Evolutionary conservation across 2,329 filamentous ascomycete genomes (phyloP).

Genomic region (Sphaerulina musiva): DNA sequence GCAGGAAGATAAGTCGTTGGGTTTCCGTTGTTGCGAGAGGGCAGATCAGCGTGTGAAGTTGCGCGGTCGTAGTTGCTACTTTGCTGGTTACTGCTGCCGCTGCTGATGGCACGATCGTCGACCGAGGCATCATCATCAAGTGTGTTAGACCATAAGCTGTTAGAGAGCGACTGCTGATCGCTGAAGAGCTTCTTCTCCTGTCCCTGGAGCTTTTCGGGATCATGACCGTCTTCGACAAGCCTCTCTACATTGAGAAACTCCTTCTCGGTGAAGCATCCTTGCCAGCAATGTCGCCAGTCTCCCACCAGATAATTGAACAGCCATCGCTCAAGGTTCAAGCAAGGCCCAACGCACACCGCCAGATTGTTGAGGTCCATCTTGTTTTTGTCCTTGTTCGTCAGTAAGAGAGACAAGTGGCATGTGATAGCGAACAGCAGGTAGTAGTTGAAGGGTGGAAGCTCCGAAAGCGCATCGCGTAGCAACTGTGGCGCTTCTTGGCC

Average conservation of each 20-base stretch:
- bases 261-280: slow-evolving; percentile 86
- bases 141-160: slow-evolving; percentile 15
- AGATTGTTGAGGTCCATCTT: slow-evolving; percentile 97
- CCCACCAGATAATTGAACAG: slow-evolving; percentile 94
- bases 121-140: slow-evolving; percentile 15
- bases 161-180: slow-evolving; percentile 17
- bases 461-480: slow-evolving; percentile 85
- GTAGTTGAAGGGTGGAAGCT: slow-evolving; percentile 93
- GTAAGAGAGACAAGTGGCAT: slow-evolving; percentile 83
- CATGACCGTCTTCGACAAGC: slow-evolving; percentile 23
- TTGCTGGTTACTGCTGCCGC: slow-evolving; percentile 16
- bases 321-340: slow-evolving; percentile 91
- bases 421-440: slow-evolving; percentile 96
- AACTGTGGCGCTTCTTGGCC: slow-evolving; percentile 63
- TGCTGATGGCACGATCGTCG: slow-evolving; percentile 21
- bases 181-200: slow-evolving; percentile 8
- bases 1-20: slow-evolving; percentile 24
- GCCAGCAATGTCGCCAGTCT: slow-evolving; percentile 96
- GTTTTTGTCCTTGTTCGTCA: slow-evolving; percentile 90
- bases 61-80: slow-evolving; percentile 13
- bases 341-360: slow-evolving; percentile 94
- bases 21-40: slow-evolving; percentile 18
- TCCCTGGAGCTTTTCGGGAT: slow-evolving; percentile 9
- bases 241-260: slow-evolving; percentile 32
- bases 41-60: slow-evolving; percentile 12